Evolutionary conservation across 2,329 filamentous ascomycete species (phyloP).

Genomic region (Fusarium anthophilum): DNA sequence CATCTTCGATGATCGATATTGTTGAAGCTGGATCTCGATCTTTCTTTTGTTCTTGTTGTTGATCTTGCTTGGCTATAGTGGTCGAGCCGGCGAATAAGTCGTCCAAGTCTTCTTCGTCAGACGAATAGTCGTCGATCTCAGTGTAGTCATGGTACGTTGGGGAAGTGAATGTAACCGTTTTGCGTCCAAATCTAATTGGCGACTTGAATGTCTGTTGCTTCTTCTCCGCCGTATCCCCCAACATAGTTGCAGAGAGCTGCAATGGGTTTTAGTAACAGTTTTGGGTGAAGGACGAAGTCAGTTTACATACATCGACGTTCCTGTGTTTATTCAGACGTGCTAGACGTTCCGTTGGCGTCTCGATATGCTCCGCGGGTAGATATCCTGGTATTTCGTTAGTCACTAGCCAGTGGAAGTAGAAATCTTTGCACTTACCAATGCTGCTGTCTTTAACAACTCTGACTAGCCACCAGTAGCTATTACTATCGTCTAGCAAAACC

Average conservation of each 20-base stretch:
- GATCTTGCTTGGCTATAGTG: constrained; percentile 27
- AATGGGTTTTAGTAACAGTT: constrained; percentile 13
- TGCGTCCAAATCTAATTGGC: constrained; percentile 79
- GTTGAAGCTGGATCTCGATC: constrained; percentile 45
- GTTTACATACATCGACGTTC: constrained; percentile 85
- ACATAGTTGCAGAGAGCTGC: constrained; percentile 70
- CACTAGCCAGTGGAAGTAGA: background rate
- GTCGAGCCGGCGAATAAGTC: constrained; percentile 52
- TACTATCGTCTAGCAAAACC: constrained; percentile 97
- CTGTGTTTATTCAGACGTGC: constrained; percentile 96
- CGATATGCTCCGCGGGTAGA: constrained; percentile 95
- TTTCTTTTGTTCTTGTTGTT: constrained; percentile 44
- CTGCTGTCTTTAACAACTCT: constrained; percentile 97
- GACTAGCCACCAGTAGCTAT: constrained; percentile 99
- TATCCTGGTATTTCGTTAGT: constrained; percentile 71
- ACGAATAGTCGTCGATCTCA: constrained; percentile 86
- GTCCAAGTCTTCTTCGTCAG: constrained; percentile 71
- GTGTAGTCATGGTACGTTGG: constrained; percentile 91
- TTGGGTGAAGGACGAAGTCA: background rate
- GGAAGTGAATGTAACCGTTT: constrained; percentile 85
- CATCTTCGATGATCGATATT: constrained; percentile 43
- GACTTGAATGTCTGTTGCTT: constrained; percentile 84
- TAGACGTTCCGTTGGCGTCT: constrained; percentile 93
- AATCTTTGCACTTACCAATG: constrained; percentile 66
- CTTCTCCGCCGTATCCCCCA: constrained; percentile 75